Conservation (phyloP, 805 yeast species). For the Yarrowia sp. region DNA sequence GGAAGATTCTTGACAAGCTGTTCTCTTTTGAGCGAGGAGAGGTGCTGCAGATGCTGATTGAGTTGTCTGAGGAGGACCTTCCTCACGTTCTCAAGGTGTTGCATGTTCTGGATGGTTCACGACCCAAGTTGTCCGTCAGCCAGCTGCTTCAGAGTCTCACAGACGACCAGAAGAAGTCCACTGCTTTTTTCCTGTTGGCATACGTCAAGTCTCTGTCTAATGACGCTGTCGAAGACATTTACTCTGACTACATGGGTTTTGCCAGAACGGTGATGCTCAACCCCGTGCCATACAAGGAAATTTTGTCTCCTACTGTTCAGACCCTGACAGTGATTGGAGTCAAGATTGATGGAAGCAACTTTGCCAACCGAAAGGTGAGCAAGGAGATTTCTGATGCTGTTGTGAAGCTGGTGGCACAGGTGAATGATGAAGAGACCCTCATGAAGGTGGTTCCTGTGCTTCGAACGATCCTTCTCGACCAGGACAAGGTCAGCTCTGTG, state of each 20-base stretch:
- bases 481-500: slow-evolving; percentile 63
- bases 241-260: slow-evolving; percentile 64
- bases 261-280: slow-evolving; percentile 64
- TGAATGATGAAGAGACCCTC: slow-evolving; percentile 49
- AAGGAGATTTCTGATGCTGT: slow-evolving; percentile 64
- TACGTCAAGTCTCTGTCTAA: slow-evolving; percentile 73
- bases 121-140: slow-evolving; percentile 77
- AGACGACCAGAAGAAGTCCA: slow-evolving; percentile 26
- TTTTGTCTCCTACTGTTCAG: slow-evolving; percentile 62
- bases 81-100: slow-evolving; percentile 51
- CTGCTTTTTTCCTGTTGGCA: slow-evolving; percentile 57
- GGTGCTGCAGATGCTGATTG: slow-evolving; percentile 69
- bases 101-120: slow-evolving; percentile 85
- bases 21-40: slow-evolving; percentile 75
- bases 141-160: slow-evolving; percentile 54
- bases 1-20: slow-evolving; percentile 67
- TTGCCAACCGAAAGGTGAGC: slow-evolving; percentile 64
- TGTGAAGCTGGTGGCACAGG: slow-evolving; percentile 48
- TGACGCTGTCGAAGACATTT: slow-evolving; percentile 82
- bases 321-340: slow-evolving; percentile 60
- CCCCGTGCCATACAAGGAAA: slow-evolving; percentile 55
- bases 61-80: slow-evolving; percentile 43
- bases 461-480: slow-evolving; percentile 58
- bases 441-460: slow-evolving; percentile 54
- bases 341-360: slow-evolving; percentile 64